Percentiles rank a stretch among this genome's conserved stretches.
Evolutionary conservation across 2,329 filamentous ascomycete species (phyloP).

Genomic region (Cercospora nicotianae): DNA sequence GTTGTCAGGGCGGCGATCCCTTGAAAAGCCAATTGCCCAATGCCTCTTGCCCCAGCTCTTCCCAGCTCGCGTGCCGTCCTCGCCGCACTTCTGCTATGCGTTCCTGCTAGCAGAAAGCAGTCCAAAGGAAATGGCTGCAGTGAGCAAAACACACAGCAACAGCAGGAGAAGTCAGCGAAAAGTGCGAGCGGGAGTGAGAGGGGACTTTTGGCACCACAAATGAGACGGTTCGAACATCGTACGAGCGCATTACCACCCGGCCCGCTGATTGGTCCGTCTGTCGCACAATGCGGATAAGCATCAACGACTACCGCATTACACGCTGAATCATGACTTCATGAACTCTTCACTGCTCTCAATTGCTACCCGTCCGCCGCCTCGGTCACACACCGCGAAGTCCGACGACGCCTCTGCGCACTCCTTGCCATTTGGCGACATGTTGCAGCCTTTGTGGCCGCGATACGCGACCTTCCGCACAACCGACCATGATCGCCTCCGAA

Average conservation of each 20-base stretch:
- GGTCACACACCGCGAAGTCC: neutral
- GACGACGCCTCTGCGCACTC: neutral
- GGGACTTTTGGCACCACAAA: neutral
- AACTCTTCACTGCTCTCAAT: neutral
- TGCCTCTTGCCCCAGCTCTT: constrained; percentile 1
- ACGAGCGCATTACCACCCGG: neutral
- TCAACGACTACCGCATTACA: neutral
- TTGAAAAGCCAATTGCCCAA: neutral
- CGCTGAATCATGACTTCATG: neutral
- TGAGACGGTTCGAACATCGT: neutral
- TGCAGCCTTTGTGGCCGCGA: neutral
- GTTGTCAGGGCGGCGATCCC: neutral
- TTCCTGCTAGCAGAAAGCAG: neutral
- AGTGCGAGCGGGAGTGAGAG: neutral
- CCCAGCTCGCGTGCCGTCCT: neutral
- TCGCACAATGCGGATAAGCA: neutral
- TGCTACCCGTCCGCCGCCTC: neutral
- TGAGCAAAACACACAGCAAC: neutral
- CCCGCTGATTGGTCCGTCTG: neutral
- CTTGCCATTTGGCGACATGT: neutral
- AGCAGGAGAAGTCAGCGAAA: neutral
- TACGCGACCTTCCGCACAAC: neutral
- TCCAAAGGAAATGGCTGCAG: neutral
- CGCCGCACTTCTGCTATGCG: neutral
- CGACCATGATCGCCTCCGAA: neutral